phyloP scores from a whole-genome alignment of 2,329 filamentous ascomycete genomes.

The Lecanosticta acicola region DNA sequence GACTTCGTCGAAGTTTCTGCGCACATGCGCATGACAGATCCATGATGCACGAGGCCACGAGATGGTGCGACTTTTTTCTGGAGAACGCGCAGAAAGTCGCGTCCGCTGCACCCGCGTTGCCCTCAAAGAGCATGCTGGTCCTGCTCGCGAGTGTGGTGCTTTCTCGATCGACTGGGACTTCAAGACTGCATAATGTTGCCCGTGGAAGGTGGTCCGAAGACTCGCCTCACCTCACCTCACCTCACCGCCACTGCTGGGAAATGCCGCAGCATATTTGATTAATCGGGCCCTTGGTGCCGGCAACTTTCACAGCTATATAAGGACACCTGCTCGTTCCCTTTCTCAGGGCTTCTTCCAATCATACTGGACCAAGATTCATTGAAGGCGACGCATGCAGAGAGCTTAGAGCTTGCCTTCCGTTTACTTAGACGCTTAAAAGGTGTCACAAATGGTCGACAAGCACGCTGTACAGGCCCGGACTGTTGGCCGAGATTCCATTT shows the following conservation, averaged over 20 bases:
- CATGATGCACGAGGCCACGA: neutral
- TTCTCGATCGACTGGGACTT: neutral
- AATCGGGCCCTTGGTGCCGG: too few species aligned
- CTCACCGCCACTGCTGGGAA: neutral
- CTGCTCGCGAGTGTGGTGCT: too few species aligned
- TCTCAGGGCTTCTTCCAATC: too few species aligned
- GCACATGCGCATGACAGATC: neutral
- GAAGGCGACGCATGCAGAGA: too few species aligned
- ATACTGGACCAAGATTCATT: too few species aligned
- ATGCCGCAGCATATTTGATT: too few species aligned
- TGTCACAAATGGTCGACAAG: neutral
- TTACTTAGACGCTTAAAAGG: neutral
- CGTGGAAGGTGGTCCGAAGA: neutral
- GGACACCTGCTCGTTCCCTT: too few species aligned
- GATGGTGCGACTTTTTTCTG: neutral
- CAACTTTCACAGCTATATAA: too few species aligned
- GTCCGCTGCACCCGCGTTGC: neutral
- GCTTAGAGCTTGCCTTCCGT: neutral
- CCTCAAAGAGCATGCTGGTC: too few species aligned
- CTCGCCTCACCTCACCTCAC: neutral
- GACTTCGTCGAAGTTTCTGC: neutral
- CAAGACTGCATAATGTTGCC: too few species aligned
- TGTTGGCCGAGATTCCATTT: neutral
- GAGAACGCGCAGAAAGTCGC: too few species aligned
- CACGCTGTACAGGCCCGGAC: neutral